Percentiles rank a stretch among this genome's conserved stretches.
Evolutionary conservation across 2,329 filamentous ascomycete genomes (phyloP).

Genomic region (Fusarium sp.): DNA sequence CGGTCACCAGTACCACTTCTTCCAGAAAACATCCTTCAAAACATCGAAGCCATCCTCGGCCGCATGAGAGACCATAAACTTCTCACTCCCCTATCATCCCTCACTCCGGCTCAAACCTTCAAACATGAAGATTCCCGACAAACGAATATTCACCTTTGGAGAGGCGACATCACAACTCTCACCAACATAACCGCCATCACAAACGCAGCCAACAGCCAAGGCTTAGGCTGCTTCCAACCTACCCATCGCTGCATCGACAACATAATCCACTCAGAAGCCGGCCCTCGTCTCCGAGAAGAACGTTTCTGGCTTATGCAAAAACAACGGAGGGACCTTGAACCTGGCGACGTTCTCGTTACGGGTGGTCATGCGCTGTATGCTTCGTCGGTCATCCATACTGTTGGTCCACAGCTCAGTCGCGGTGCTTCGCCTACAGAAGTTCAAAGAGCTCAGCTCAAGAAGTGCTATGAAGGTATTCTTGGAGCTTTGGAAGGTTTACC

Average conservation of each 20-base stretch:
- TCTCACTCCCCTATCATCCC: background rate
- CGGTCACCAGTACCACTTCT: conserved; percentile 27
- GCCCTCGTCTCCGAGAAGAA: conserved; percentile 34
- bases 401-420: conserved; percentile 26
- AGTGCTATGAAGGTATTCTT: conserved; percentile 32
- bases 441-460: conserved; percentile 5
- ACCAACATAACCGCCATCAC: conserved; percentile 33
- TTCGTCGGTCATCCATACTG: conserved; percentile 32
- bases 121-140: background rate
- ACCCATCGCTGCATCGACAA: conserved; percentile 44
- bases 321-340: background rate
- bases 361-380: conserved; percentile 19
- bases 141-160: conserved; percentile 26
- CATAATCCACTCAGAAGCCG: conserved; percentile 38
- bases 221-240: conserved; percentile 41
- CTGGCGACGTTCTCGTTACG: conserved; percentile 31
- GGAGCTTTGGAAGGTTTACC: conserved; percentile 10
- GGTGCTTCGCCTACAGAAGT: conserved; percentile 1
- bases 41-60: conserved; percentile 27
- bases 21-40: background rate
- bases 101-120: background rate
- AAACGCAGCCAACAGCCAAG: conserved; percentile 39
- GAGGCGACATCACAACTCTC: conserved; percentile 40
- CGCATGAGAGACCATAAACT: conserved; percentile 15
- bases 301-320: conserved; percentile 30